These are phyloP conservation scores for Tricholoma saponaceum DNA, from an alignment of 768 basidiomycete genomes.

Conservation along the genomic window DNA sequence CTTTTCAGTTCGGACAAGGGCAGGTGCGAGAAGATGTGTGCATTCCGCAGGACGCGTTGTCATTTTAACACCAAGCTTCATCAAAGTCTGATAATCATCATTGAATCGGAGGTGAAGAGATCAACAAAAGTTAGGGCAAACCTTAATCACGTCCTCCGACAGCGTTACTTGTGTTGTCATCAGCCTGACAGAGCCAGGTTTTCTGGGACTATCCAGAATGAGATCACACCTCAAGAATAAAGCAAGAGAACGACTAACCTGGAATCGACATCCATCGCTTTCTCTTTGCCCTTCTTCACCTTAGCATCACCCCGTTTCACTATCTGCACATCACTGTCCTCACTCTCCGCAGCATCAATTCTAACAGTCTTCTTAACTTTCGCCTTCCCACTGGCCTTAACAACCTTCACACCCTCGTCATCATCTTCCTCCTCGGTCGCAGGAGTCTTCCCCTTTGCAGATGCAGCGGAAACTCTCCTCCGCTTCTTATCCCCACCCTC, in stretches of 20 bases:
- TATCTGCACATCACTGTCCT: conserved; percentile 4
- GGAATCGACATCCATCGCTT: conserved; percentile 9
- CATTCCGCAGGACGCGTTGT: conserved; percentile 61
- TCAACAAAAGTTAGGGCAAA: conserved; percentile 20
- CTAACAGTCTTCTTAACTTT: conserved; percentile 17
- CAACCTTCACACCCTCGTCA: neutral
- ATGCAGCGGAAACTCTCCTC: conserved; percentile 1
- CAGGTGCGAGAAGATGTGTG: conserved; percentile 73
- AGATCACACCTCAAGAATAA: neutral
- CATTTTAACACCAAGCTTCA: conserved; percentile 62
- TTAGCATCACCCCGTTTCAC: conserved; percentile 3
- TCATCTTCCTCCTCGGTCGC: neutral
- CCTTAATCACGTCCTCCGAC: conserved; percentile 55
- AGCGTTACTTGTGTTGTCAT: conserved; percentile 69
- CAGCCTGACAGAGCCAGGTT: conserved; percentile 34
- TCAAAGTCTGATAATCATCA: conserved; percentile 43
- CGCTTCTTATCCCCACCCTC: conserved; percentile 10
- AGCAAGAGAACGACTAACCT: conserved; percentile 1
- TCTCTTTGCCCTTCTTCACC: conserved; percentile 18
- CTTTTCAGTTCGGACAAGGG: conserved; percentile 81
- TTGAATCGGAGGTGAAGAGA: neutral
- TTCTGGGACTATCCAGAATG: conserved; percentile 9
- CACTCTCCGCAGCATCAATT: conserved; percentile 8
- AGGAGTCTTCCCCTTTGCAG: conserved; percentile 6
- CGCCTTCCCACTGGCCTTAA: neutral